These are phyloP conservation scores for Dictyostelium intermedium DNA, from an alignment of 78 protist species.

Conservation along the genomic window DNA sequence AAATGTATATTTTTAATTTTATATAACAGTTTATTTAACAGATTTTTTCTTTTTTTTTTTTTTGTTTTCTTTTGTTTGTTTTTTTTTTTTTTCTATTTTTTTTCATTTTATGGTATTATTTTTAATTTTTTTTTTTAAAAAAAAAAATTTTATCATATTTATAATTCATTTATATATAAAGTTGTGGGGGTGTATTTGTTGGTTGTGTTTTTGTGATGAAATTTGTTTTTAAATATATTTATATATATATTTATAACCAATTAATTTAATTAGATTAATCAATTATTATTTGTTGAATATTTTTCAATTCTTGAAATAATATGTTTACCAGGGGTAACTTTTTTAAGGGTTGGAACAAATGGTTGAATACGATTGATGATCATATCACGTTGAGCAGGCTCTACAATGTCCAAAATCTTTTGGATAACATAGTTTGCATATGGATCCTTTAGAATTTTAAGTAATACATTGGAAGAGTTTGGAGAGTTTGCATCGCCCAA, in stretches of 20 bases:
- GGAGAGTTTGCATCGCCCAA: conserved; percentile 32
- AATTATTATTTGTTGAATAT: conserved; percentile 10
- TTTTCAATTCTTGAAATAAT: conserved; percentile 92
- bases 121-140: neutral
- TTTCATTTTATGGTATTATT: neutral
- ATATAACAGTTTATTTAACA: neutral
- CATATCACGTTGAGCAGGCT: conserved; percentile 67
- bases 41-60: neutral
- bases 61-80: neutral
- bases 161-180: neutral
- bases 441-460: conserved; percentile 93
- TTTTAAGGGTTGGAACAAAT: conserved; percentile 74
- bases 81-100: no score
- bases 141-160: neutral
- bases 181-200: neutral
- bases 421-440: conserved; percentile 98
- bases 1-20: neutral
- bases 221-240: neutral
- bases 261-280: neutral
- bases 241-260: neutral
- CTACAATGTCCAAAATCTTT: conserved; percentile 92
- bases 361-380: conserved; percentile 78
- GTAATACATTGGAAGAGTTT: neutral
- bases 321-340: conserved; percentile 95
- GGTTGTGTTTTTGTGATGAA: neutral